Percentiles rank a stretch among this genome's conserved stretches.
Conservation (phyloP, 2,329 filamentous ascomycete species). For the Aspergillus floridensis region DNA sequence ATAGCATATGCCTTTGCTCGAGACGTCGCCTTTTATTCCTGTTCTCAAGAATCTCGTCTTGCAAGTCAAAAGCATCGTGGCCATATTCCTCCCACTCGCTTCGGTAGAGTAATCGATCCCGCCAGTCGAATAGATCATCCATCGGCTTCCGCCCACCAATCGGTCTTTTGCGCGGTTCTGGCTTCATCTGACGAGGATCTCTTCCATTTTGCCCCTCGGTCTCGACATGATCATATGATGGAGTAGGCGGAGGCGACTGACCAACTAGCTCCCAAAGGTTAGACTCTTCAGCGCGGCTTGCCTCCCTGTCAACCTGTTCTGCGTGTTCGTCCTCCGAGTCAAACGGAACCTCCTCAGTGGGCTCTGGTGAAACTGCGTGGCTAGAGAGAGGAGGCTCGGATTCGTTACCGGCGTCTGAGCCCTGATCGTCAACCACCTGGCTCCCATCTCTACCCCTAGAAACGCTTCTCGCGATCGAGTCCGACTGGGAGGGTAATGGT, state of each 20-base stretch:
- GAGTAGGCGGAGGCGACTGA: conserved; percentile 16
- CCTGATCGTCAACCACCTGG: not conserved
- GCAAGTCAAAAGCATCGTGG: conserved; percentile 24
- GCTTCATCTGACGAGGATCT: not conserved
- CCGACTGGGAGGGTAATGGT: conserved; percentile 7
- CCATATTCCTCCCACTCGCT: conserved; percentile 52
- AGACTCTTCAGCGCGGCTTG: conserved; percentile 46
- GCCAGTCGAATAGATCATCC: conserved; percentile 48
- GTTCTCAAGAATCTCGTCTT: conserved; percentile 31
- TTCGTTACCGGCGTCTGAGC: not conserved
- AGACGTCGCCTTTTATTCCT: conserved; percentile 32
- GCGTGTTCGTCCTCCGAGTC: conserved; percentile 45
- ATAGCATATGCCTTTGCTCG: not conserved
- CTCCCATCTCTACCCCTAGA: not conserved
- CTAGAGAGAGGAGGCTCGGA: not conserved
- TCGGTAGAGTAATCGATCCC: conserved; percentile 45
- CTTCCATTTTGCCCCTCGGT: not conserved
- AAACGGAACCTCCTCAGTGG: conserved; percentile 12
- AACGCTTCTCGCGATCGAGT: conserved; percentile 10
- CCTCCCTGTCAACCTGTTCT: conserved; percentile 48
- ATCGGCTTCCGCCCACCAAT: conserved; percentile 31
- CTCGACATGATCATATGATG: conserved; percentile 24
- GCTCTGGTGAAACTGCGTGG: not conserved
- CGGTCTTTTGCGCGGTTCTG: conserved; percentile 14
- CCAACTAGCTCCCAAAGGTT: conserved; percentile 46